phyloP scores from a whole-genome alignment of 2,329 filamentous ascomycete species.

The Alternaria sp. region DNA sequence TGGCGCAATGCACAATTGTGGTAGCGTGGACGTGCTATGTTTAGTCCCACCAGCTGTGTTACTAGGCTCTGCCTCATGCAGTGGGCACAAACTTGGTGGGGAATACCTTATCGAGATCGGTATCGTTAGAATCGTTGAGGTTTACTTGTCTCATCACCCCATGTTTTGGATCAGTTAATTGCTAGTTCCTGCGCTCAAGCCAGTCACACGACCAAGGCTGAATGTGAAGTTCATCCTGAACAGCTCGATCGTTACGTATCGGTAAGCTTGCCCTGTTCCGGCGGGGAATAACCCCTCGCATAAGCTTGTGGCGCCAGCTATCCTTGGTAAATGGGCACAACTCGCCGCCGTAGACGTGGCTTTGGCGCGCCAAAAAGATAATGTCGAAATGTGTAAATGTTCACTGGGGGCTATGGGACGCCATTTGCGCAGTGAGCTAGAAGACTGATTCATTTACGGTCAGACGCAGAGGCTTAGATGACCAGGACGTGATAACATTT shows the following conservation, averaged over 20 bases:
- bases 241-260: background rate
- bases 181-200: background rate
- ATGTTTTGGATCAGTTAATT: background rate
- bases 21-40: background rate
- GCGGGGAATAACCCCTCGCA: background rate
- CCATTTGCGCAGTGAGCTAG: background rate
- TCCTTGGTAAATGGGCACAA: background rate
- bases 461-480: background rate
- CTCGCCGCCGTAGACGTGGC: background rate
- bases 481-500: background rate
- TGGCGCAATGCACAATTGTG: background rate
- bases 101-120: background rate
- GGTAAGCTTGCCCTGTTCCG: background rate
- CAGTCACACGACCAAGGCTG: background rate
- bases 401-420: background rate
- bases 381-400: background rate
- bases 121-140: background rate
- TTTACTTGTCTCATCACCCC: background rate
- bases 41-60: background rate
- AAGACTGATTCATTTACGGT: background rate
- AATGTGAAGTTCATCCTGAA: background rate
- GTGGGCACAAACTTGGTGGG: background rate
- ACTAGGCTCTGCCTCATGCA: background rate
- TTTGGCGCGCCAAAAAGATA: background rate
- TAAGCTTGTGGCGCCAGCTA: slow-evolving; percentile 16